Conservation (phyloP, 805 yeast genomes). For the Kazachstania africana region DNA sequence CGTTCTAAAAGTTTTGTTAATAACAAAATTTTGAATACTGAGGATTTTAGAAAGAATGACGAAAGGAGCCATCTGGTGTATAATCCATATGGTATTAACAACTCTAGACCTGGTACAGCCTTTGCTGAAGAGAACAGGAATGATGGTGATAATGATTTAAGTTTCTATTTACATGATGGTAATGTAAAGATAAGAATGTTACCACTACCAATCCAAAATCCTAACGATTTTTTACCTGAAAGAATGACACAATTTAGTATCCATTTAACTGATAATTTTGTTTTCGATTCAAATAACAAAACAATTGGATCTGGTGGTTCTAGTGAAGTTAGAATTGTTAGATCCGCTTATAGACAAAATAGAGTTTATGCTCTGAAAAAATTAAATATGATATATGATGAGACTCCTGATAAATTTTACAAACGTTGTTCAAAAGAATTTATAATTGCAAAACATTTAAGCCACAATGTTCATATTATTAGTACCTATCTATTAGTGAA, state of each 20-base stretch:
- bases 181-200: constrained; percentile 35
- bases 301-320: constrained; percentile 68
- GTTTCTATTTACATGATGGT: constrained; percentile 27
- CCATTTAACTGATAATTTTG: constrained; percentile 46
- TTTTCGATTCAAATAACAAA: constrained; percentile 32
- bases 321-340: constrained; percentile 47
- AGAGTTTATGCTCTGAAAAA: constrained; percentile 56
- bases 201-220: constrained; percentile 52
- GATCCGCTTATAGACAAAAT: constrained; percentile 26
- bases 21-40: neutral
- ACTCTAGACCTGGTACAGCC: constrained; percentile 8
- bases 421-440: constrained; percentile 53
- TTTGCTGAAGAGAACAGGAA: constrained; percentile 5
- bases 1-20: constrained; percentile 7
- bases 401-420: constrained; percentile 55
- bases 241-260: constrained; percentile 38
- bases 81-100: constrained; percentile 49
- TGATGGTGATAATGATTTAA: constrained; percentile 15
- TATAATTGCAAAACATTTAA: constrained; percentile 43
- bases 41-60: neutral
- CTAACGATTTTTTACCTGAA: constrained; percentile 48
- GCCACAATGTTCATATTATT: constrained; percentile 50
- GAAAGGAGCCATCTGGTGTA: constrained; percentile 36
- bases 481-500: constrained; percentile 43
- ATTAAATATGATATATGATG: constrained; percentile 48